A percentile compares a stretch with the other conserved stretches of the same genome.
Evolutionary conservation across 148 eudicot species (phyloP).

Genomic region (Dianthus caryophyllus): DNA sequence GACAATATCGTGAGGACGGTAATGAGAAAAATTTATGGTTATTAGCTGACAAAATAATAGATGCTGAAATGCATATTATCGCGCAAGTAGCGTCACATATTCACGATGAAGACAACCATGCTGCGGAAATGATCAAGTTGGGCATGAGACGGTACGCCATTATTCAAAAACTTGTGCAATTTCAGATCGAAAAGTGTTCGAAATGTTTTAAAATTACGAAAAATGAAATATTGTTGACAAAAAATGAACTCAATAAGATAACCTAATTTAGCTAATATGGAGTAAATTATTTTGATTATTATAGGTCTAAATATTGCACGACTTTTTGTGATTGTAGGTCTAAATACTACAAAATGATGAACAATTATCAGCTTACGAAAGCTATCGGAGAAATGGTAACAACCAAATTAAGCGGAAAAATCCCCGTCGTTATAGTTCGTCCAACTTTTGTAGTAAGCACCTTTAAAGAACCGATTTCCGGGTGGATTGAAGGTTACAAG

Average conservation of each 20-base stretch:
- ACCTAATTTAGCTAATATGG: too few species aligned
- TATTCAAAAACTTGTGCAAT: background rate
- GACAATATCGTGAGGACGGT: background rate
- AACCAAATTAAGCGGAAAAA: background rate
- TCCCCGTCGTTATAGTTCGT: slow-evolving; percentile 8
- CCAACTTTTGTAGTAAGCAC: slow-evolving; percentile 5
- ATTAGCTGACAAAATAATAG: background rate
- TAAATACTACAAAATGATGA: background rate
- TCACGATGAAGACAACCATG: background rate
- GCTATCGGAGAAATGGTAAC: slow-evolving; percentile 8
- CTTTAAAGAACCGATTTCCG: slow-evolving; percentile 9
- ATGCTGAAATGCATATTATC: background rate
- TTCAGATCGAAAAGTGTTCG: too few species aligned
- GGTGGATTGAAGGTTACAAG: slow-evolving; percentile 16
- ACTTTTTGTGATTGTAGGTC: slow-evolving; percentile 3
- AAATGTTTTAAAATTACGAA: too few species aligned
- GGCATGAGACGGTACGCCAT: slow-evolving; percentile 7
- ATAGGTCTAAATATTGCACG: too few species aligned
- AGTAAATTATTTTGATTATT: too few species aligned
- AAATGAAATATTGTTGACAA: too few species aligned
- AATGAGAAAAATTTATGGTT: background rate
- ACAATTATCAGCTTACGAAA: slow-evolving; percentile 12
- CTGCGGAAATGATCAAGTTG: slow-evolving; percentile 8
- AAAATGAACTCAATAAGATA: too few species aligned
- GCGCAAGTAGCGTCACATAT: background rate